Percentiles rank a stretch among this genome's conserved stretches.
Conservation (phyloP, 805 yeast species). For the Crinitomyces ghanaensis region DNA sequence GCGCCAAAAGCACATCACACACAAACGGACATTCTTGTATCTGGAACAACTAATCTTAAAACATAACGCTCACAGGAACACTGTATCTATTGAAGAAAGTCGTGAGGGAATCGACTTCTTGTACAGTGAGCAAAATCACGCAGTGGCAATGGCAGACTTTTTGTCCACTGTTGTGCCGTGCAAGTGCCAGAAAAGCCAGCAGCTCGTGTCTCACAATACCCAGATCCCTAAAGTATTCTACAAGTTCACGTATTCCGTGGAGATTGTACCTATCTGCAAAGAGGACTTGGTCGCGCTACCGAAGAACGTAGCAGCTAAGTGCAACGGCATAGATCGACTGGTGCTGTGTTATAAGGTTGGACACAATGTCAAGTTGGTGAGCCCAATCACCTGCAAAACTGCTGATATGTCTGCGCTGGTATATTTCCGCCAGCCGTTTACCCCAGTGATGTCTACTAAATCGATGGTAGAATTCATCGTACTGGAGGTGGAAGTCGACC, state of each 20-base stretch:
- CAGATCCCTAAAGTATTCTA: slow-evolving; percentile 82
- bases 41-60: slow-evolving; percentile 89
- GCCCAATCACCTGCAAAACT: slow-evolving; percentile 67
- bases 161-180: slow-evolving; percentile 75
- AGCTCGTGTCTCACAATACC: slow-evolving; percentile 81
- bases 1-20: slow-evolving; percentile 94
- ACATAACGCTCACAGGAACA: slow-evolving; percentile 88
- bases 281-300: slow-evolving; percentile 94
- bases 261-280: slow-evolving; percentile 91
- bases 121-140: slow-evolving; percentile 80
- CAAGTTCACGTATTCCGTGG: slow-evolving; percentile 87
- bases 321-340: slow-evolving; percentile 74
- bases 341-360: slow-evolving; percentile 78
- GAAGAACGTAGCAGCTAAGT: slow-evolving; percentile 64
- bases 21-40: slow-evolving; percentile 91
- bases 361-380: slow-evolving; percentile 75
- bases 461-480: slow-evolving; percentile 80
- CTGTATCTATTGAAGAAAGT: slow-evolving; percentile 84
- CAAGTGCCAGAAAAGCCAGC: slow-evolving; percentile 74
- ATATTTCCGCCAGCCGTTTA: slow-evolving; percentile 78
- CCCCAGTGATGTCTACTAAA: slow-evolving; percentile 52
- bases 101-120: slow-evolving; percentile 93
- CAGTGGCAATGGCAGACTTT: slow-evolving; percentile 88
- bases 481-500: slow-evolving; percentile 62
- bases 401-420: slow-evolving; percentile 61